Evolutionary conservation across 805 yeast species (phyloP), one percentile per base, ranked within the genome.

Genomic region (Metschnikowia colocasiae): DNA sequence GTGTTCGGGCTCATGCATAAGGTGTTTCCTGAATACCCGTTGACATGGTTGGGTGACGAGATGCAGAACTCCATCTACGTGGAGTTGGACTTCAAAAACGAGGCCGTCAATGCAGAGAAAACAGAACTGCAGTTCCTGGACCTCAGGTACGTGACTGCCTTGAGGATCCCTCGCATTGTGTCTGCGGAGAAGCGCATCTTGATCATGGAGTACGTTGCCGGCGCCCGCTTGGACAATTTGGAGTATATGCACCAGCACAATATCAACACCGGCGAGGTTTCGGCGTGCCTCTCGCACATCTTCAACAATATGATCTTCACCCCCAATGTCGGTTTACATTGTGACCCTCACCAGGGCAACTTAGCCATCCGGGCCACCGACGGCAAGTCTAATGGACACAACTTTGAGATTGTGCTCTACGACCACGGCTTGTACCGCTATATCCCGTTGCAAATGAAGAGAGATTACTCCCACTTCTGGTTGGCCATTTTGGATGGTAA

Each of bases 261-360:
- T 32, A 88, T 94, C 40, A 80, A 87, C 18, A 71, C 95, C 20
- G 78, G 84, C 0, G 86, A 87, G 52, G 95, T 94, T 7, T 83
- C 95, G 2, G 69, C 83, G 6, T 92, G 97, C 62, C 73, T 94
- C 32, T 82, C 97, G 0, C 96, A 92, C 57, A 83, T 89, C 25
- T 94, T 94, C 73, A 88, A 92, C 69, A 83, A 82, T 60, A 94
- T 94, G 99, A 89, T 94, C 34, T 94, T 94, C 70, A 85, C 95
- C 2, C 95, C 97, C 0, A 83, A 82, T 23, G 96, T 89, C 19
- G 88, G 92, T 0, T 79, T 94, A 36, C 99, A 94, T 63, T 94
- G 99, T 69, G 99, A 94, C 63, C 99, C 99, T 1, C 99, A 94
- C 63, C 96, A 96, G 9, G 99, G 99, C 0, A 94, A 94, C 59